These are phyloP conservation scores for Fusarium pseudograminearum DNA, from an alignment of 2,329 filamentous ascomycete genomes.

Conservation along the genomic window DNA sequence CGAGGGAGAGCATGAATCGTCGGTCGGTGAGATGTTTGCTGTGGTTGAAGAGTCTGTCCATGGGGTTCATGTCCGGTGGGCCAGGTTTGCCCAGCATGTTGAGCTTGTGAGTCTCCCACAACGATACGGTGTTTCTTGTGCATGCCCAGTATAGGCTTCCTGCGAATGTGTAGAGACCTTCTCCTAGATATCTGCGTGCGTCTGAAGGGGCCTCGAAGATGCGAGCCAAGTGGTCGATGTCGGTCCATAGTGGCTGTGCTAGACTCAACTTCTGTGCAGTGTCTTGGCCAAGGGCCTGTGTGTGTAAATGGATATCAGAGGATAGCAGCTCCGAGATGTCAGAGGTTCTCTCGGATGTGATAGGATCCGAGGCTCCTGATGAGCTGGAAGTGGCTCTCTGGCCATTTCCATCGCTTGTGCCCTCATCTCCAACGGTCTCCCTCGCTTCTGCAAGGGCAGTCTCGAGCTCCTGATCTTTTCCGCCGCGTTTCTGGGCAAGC, in stretches of 20 bases:
- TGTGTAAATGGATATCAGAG: constrained; percentile 4
- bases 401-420: neutral
- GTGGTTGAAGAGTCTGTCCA: constrained; percentile 45
- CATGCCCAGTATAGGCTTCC: constrained; percentile 46
- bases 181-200: constrained; percentile 39
- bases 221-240: constrained; percentile 40
- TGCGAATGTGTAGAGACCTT: constrained; percentile 40
- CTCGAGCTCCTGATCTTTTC: constrained; percentile 29
- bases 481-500: constrained; percentile 22
- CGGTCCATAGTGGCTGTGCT: constrained; percentile 38
- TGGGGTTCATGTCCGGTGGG: constrained; percentile 1
- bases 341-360: neutral
- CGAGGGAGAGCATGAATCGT: constrained; percentile 40
- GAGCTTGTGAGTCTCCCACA: constrained; percentile 40
- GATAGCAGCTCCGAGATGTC: neutral
- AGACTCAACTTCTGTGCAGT: constrained; percentile 1
- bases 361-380: neutral
- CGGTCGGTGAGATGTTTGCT: constrained; percentile 36
- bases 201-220: constrained; percentile 43
- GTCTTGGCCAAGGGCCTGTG: neutral
- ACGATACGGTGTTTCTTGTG: constrained; percentile 35
- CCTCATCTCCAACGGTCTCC: constrained; percentile 15
- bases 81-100: constrained; percentile 15
- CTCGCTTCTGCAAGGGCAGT: constrained; percentile 33
- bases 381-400: constrained; percentile 8